A percentile compares a stretch with the other conserved stretches of the same genome.
These are phyloP conservation scores for Malus asiatica DNA, from an alignment of 306 rosid species.

Conservation along the genomic window DNA sequence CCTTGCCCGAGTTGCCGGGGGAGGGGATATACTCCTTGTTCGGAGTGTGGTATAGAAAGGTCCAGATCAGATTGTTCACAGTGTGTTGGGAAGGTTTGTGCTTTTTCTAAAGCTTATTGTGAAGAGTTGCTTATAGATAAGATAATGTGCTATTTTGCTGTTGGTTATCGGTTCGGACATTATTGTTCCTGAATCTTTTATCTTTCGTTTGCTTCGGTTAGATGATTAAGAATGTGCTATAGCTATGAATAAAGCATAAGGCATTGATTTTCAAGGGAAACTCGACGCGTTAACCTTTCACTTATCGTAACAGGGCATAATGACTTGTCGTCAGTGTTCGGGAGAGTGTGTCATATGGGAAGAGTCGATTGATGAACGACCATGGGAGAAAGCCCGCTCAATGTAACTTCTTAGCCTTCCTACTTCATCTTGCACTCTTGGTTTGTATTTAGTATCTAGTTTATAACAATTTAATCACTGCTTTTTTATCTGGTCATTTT, in stretches of 20 bases:
- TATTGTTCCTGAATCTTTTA: neutral
- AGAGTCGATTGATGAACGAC: constrained; percentile 84
- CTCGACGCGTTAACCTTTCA: neutral
- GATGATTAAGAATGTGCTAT: neutral
- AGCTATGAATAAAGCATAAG: neutral
- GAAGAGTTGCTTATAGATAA: neutral
- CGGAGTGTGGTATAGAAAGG: constrained; percentile 87
- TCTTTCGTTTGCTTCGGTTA: neutral
- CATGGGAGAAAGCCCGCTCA: constrained; percentile 91
- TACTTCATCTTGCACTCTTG: neutral
- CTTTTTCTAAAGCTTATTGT: neutral
- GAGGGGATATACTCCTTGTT: constrained; percentile 89
- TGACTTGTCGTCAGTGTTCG: constrained; percentile 65
- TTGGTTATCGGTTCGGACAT: too few species aligned
- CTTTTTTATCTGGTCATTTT: neutral
- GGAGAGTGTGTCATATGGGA: constrained; percentile 97
- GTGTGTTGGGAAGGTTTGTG: constrained; percentile 72
- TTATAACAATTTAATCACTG: neutral
- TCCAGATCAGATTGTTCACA: constrained; percentile 72
- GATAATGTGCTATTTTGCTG: too few species aligned
- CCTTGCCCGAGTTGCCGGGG: constrained; percentile 98
- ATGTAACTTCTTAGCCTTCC: constrained; percentile 35
- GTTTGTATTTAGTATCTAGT: neutral
- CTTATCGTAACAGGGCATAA: constrained; percentile 53
- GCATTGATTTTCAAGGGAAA: neutral